Evolutionary conservation across 208 protist genomes (phyloP).

Genomic region (Wallacemonas sp.): DNA sequence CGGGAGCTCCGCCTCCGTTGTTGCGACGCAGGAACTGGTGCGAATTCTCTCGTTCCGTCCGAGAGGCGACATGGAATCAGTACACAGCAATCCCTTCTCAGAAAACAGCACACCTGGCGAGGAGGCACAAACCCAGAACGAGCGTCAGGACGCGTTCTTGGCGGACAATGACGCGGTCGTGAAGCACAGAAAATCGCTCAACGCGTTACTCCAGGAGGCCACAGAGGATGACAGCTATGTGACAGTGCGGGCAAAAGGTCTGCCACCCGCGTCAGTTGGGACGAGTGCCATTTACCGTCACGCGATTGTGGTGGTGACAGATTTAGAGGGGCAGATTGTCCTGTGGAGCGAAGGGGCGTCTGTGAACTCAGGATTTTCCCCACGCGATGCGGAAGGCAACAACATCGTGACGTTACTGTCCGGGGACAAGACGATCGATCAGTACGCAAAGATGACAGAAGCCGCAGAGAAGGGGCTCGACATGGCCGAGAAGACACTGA

Average conservation of each 20-base stretch:
- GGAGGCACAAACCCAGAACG: not conserved
- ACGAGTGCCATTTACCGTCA: constrained; percentile 46
- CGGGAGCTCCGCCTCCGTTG: not conserved
- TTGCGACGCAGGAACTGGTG: not conserved
- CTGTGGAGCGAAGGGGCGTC: constrained; percentile 61
- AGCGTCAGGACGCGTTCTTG: not conserved
- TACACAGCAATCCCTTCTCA: constrained; percentile 17
- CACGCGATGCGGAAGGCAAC: constrained; percentile 52
- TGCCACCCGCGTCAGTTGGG: constrained; percentile 31
- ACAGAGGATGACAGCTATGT: constrained; percentile 53
- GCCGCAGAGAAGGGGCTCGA: constrained; percentile 52
- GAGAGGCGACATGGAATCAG: not conserved
- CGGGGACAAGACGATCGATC: constrained; percentile 55
- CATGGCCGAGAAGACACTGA: constrained; percentile 38
- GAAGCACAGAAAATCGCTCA: constrained; percentile 31
- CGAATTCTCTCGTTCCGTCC: constrained; percentile 1
- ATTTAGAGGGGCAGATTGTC: constrained; percentile 48
- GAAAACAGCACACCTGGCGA: constrained; percentile 15
- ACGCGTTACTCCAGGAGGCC: constrained; percentile 37
- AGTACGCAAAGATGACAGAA: constrained; percentile 60
- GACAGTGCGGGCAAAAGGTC: constrained; percentile 31
- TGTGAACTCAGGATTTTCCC: constrained; percentile 44
- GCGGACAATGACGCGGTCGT: constrained; percentile 19
- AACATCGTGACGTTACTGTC: constrained; percentile 64
- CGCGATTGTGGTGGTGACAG: constrained; percentile 48